phyloP scores from a whole-genome alignment of 2,329 filamentous ascomycete species.

The Colletotrichum sojae region DNA sequence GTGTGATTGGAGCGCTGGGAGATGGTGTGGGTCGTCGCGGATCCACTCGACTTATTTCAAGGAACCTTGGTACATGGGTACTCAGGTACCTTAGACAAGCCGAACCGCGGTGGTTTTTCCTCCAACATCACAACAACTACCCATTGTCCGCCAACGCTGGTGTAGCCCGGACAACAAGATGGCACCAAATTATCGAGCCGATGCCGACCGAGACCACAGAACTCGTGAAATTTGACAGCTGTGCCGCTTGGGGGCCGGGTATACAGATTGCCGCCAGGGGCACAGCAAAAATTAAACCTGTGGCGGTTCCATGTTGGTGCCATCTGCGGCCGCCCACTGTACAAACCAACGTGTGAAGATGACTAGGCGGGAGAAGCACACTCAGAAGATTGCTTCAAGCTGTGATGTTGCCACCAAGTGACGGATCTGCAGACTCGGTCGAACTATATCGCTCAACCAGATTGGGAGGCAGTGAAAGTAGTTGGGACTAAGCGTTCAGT shows the following conservation, averaged over 20 bases:
- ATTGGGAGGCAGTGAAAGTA: no score
- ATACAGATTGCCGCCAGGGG: constrained; percentile 1
- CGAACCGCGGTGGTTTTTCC: not conserved
- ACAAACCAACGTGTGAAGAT: not conserved
- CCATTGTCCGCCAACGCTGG: not conserved
- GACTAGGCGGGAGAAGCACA: not conserved
- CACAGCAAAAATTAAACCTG: not conserved
- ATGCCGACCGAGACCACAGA: no score
- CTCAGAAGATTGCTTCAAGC: not conserved
- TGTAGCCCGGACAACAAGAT: no score
- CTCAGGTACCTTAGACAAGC: not conserved
- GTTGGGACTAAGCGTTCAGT: no score
- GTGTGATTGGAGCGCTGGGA: constrained; percentile 13
- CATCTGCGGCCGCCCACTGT: not conserved
- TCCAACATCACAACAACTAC: not conserved
- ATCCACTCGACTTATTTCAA: constrained; percentile 13
- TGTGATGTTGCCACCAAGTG: not conserved
- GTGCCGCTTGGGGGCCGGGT: not conserved
- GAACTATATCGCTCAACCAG: no score
- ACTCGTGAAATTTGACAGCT: no score
- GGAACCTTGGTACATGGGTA: no score
- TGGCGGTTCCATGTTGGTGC: not conserved
- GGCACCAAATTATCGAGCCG: no score
- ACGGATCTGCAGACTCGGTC: no score
- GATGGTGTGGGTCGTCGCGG: not conserved